These are phyloP conservation scores for Mimosa pudica DNA, from an alignment of 306 rosid genomes.

Conservation along the genomic window DNA sequence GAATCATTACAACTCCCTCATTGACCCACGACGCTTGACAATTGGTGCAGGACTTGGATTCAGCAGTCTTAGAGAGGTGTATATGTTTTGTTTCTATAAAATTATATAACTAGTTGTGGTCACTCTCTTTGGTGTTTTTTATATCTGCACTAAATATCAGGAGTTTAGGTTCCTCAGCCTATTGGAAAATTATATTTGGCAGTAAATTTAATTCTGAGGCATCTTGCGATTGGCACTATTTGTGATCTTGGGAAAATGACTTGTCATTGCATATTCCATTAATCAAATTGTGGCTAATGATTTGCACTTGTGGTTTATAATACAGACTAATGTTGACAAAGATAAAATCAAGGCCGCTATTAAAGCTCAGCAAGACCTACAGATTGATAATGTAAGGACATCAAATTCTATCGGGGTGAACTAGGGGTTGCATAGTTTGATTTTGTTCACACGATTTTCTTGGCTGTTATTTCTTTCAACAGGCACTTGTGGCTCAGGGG, in stretches of 20 bases:
- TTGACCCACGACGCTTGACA: constrained; percentile 83
- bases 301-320: not conserved
- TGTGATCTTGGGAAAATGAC: constrained; percentile 12
- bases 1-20: constrained; percentile 94
- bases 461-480: constrained; percentile 25
- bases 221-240: not conserved
- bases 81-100: constrained; percentile 14
- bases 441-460: constrained; percentile 17
- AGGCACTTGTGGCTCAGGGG: constrained; percentile 98
- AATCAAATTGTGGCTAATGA: constrained; percentile 19
- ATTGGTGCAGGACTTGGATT: constrained; percentile 96
- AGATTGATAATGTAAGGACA: constrained; percentile 77
- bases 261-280: not conserved
- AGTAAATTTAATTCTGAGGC: constrained; percentile 6
- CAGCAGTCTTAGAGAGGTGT: constrained; percentile 80
- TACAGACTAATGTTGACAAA: constrained; percentile 84
- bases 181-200: not conserved
- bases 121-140: not conserved
- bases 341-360: constrained; percentile 97
- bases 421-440: constrained; percentile 13
- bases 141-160: not conserved
- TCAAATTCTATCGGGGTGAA: constrained; percentile 10
- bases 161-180: constrained; percentile 19
- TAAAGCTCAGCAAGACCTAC: constrained; percentile 88
- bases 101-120: constrained; percentile 8